Percentiles rank a stretch among this genome's conserved stretches.
phyloP scores from a whole-genome alignment of 225 moss, liverwort and hornwort genomes.

The Asterella californica region DNA sequence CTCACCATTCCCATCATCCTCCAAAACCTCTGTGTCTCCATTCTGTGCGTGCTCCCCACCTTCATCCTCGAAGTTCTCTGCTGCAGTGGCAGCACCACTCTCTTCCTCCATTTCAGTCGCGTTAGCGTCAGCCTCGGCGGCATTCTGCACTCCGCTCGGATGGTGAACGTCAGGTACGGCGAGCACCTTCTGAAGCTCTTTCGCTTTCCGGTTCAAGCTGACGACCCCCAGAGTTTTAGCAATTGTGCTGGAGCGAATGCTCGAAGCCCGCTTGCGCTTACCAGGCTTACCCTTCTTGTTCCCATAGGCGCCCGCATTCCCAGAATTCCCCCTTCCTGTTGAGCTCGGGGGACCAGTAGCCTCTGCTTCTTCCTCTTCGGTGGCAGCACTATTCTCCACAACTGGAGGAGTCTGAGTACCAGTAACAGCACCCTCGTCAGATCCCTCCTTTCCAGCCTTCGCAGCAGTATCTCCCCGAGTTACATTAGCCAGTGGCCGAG shows the following conservation, averaged over 20 bases:
- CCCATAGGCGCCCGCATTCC: slow-evolving; percentile 27
- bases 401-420: slow-evolving; percentile 12
- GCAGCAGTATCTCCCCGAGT: slow-evolving; percentile 30
- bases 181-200: slow-evolving; percentile 33
- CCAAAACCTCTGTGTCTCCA: slow-evolving; percentile 46
- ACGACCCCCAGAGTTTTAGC: slow-evolving; percentile 43
- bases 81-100: slow-evolving; percentile 29
- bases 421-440: slow-evolving; percentile 23
- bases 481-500: slow-evolving; percentile 54
- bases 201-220: slow-evolving; percentile 33
- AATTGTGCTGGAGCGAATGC: slow-evolving; percentile 35
- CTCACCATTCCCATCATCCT: slow-evolving; percentile 43
- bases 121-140: slow-evolving; percentile 23
- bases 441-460: slow-evolving; percentile 20
- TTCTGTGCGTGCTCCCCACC: slow-evolving; percentile 31
- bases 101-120: slow-evolving; percentile 40
- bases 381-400: slow-evolving; percentile 37
- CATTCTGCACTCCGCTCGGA: slow-evolving; percentile 19
- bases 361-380: slow-evolving; percentile 51
- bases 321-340: slow-evolving; percentile 41
- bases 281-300: slow-evolving; percentile 44
- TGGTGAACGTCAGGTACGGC: slow-evolving; percentile 14
- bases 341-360: slow-evolving; percentile 37
- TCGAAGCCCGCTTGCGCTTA: slow-evolving; percentile 48
- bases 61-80: slow-evolving; percentile 30